Conservation (phyloP, 495 filamentous ascomycete genomes). For the Talaromyces proteolyticus region DNA sequence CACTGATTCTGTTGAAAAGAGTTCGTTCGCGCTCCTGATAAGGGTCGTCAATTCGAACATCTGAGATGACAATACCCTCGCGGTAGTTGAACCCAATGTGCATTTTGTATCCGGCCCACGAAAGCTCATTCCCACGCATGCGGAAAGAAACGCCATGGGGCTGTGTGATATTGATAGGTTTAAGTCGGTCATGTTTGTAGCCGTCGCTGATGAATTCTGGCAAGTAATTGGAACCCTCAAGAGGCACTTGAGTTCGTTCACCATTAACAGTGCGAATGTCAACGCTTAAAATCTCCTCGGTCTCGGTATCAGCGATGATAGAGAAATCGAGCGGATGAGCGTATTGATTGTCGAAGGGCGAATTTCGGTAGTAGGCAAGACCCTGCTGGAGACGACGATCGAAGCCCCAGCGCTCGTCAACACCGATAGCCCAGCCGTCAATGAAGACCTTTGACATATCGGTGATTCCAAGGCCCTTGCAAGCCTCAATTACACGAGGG, state of each 20-base stretch:
- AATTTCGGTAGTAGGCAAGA: conserved; percentile 36
- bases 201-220: conserved; percentile 32
- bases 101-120: conserved; percentile 35
- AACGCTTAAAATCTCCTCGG: conserved; percentile 88
- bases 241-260: conserved; percentile 50
- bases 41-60: conserved; percentile 39
- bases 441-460: conserved; percentile 86
- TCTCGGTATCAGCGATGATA: conserved; percentile 59
- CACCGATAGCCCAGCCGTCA: conserved; percentile 46
- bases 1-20: conserved; percentile 61
- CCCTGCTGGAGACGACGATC: conserved; percentile 33
- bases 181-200: conserved; percentile 30
- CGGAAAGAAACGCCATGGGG: conserved; percentile 35
- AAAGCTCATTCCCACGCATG: conserved; percentile 29
- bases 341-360: conserved; percentile 41
- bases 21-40: conserved; percentile 54
- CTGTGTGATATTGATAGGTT: conserved; percentile 34
- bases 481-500: conserved; percentile 81
- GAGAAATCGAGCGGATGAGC: conserved; percentile 33
- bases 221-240: conserved; percentile 48
- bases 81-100: conserved; percentile 66
- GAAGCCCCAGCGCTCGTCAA: conserved; percentile 33
- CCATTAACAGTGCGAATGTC: conserved; percentile 79
- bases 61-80: conserved; percentile 64
- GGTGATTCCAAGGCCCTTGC: conserved; percentile 72